Percentiles rank a stretch among this genome's conserved stretches.
Conservation (phyloP, 2,329 filamentous ascomycete genomes). For the Trichophyton schoenleinii region DNA sequence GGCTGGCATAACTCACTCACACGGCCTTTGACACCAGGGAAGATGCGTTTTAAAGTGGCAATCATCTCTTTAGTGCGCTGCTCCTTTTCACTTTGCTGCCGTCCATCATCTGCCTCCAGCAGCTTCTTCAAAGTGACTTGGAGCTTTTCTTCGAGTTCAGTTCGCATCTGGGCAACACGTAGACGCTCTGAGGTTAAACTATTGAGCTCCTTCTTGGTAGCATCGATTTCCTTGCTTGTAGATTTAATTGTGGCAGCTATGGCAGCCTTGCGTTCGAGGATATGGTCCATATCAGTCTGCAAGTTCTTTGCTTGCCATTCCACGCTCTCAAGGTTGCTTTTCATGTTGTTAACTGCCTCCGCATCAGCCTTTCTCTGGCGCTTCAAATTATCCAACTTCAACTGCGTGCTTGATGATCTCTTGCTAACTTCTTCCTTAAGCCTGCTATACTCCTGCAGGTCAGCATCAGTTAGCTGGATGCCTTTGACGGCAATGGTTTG, state of each 20-base stretch:
- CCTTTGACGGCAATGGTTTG: constrained; percentile 78
- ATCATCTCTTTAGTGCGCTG: constrained; percentile 69
- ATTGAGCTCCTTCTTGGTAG: constrained; percentile 85
- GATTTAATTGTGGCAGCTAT: constrained; percentile 53
- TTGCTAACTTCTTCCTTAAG: constrained; percentile 76
- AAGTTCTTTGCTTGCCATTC: constrained; percentile 63
- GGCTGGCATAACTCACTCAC: constrained; percentile 87
- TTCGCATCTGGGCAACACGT: constrained; percentile 65
- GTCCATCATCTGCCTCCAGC: constrained; percentile 72
- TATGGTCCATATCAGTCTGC: constrained; percentile 55
- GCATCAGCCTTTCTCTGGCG: constrained; percentile 85
- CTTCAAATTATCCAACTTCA: constrained; percentile 71
- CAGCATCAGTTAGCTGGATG: constrained; percentile 68
- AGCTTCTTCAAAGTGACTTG: constrained; percentile 68
- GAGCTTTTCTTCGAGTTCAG: constrained; percentile 85
- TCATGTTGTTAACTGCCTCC: constrained; percentile 77
- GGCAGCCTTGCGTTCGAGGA: constrained; percentile 55
- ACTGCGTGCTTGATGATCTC: constrained; percentile 66
- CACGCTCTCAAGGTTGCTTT: constrained; percentile 71
- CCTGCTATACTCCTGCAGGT: constrained; percentile 78
- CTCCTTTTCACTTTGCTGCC: constrained; percentile 75
- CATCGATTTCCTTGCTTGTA: constrained; percentile 63
- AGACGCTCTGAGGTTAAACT: constrained; percentile 71
- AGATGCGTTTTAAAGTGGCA: constrained; percentile 74
- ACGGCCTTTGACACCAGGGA: constrained; percentile 79